phyloP scores from a whole-genome alignment of 1,139 yeast genomes.

The Scheffersomyces parashehatae region DNA sequence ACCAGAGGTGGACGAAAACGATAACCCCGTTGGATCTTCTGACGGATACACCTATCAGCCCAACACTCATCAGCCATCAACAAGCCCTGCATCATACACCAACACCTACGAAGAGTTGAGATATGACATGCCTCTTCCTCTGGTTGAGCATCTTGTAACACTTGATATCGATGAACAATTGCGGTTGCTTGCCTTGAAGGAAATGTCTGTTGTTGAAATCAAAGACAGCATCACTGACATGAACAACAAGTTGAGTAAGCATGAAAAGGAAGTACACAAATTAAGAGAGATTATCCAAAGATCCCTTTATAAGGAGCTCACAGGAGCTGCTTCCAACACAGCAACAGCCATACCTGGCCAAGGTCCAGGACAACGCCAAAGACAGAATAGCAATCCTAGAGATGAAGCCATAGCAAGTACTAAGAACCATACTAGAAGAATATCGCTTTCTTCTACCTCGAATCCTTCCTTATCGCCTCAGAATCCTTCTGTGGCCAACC shows the following conservation, averaged over 20 bases:
- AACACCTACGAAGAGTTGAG: conserved; percentile 15
- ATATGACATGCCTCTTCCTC: conserved; percentile 35
- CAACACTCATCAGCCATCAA: conserved; percentile 3
- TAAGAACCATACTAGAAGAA: conserved; percentile 22
- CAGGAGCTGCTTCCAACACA: conserved; percentile 6
- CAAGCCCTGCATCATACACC: conserved; percentile 6
- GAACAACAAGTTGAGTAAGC: conserved; percentile 30
- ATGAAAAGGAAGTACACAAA: conserved; percentile 50
- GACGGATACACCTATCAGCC: not conserved
- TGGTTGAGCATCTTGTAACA: conserved; percentile 26
- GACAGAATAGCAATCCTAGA: conserved; percentile 31
- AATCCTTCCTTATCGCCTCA: conserved; percentile 1
- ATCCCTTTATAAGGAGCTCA: conserved; percentile 38
- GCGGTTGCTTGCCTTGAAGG: conserved; percentile 58
- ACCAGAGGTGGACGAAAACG: not conserved
- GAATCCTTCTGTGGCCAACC: not conserved
- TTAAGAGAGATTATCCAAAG: conserved; percentile 44
- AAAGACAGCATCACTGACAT: conserved; percentile 48
- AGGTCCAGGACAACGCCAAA: conserved; percentile 11
- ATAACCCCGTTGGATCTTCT: not conserved
- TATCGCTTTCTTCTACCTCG: conserved; percentile 20
- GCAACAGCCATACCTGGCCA: not conserved
- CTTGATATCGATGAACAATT: conserved; percentile 56
- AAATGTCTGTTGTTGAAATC: conserved; percentile 59
- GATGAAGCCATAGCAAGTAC: conserved; percentile 39